phyloP scores from a whole-genome alignment of 2,329 filamentous ascomycete species.

The Pestalotiopsis sp. region DNA sequence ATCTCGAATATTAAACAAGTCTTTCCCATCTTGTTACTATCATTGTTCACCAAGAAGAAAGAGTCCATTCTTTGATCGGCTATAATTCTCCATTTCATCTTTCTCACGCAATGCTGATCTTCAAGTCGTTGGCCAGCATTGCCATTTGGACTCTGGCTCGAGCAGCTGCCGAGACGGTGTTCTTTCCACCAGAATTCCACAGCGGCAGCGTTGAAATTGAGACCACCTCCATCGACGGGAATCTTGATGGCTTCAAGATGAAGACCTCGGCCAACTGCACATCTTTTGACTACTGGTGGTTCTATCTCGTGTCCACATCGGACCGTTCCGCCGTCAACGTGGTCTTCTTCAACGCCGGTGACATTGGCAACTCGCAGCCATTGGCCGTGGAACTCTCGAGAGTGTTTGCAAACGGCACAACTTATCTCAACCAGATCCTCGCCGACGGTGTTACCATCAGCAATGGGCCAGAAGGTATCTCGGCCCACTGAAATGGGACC shows the following conservation, averaged over 20 bases:
- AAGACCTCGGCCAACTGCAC: not conserved
- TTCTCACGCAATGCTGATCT: no score
- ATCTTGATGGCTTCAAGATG: conserved; percentile 33
- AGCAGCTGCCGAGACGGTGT: no score
- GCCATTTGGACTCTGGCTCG: no score
- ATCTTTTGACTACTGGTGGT: not conserved
- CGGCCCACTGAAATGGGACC: not conserved
- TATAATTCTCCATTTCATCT: no score
- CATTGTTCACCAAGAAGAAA: no score
- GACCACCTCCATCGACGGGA: no score
- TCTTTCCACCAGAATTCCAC: no score
- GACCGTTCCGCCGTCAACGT: not conserved
- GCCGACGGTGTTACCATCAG: not conserved
- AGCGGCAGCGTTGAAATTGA: no score
- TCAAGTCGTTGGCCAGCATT: no score
- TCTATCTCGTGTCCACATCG: not conserved
- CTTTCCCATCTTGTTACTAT: no score
- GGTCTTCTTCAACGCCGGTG: conserved; percentile 1
- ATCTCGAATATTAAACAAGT: no score
- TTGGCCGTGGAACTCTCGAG: not conserved
- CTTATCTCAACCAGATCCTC: not conserved
- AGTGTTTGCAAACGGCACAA: not conserved
- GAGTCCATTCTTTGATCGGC: no score
- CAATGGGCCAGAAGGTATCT: conserved; percentile 2
- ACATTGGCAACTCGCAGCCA: not conserved